A percentile compares a stretch with the other conserved stretches of the same genome.
These are phyloP conservation scores for Teunomyces lycoperdinae DNA, from an alignment of 805 yeast genomes.

Conservation along the genomic window DNA sequence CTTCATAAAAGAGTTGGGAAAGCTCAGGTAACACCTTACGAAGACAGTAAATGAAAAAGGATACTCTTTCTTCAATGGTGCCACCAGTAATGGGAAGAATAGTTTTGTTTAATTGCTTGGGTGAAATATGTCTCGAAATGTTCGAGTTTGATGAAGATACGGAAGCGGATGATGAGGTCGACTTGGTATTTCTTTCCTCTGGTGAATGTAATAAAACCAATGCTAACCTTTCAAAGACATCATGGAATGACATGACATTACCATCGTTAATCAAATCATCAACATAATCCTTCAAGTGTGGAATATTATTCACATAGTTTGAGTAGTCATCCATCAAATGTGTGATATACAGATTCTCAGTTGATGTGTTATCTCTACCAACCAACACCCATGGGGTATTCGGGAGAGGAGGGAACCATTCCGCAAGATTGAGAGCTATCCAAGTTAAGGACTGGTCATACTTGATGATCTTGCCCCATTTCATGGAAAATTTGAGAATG, in stretches of 20 bases:
- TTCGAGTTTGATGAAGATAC: neutral
- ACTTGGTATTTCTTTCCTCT: constrained; percentile 30
- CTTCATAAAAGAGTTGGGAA: constrained; percentile 73
- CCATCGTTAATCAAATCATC: constrained; percentile 23
- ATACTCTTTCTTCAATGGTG: constrained; percentile 60
- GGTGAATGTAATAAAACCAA: constrained; percentile 76
- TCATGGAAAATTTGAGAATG: constrained; percentile 58
- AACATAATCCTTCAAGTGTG: constrained; percentile 21
- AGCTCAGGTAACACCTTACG: constrained; percentile 70
- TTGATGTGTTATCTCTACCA: constrained; percentile 45
- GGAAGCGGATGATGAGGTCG: neutral
- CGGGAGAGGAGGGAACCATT: constrained; percentile 75
- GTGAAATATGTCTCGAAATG: neutral
- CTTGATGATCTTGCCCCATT: constrained; percentile 76
- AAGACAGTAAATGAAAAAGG: constrained; percentile 63
- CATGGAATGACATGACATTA: constrained; percentile 52
- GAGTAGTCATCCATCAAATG: constrained; percentile 37
- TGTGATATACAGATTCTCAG: constrained; percentile 25
- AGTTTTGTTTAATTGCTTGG: constrained; percentile 30
- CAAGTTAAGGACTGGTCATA: constrained; percentile 84
- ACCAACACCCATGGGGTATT: constrained; percentile 52
- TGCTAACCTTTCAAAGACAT: constrained; percentile 70
- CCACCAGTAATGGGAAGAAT: constrained; percentile 57
- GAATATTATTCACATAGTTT: constrained; percentile 33
- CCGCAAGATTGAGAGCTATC: constrained; percentile 85